Conservation (phyloP, 1,284 basidiomycete genomes). For the Rhizoctonia solani region DNA sequence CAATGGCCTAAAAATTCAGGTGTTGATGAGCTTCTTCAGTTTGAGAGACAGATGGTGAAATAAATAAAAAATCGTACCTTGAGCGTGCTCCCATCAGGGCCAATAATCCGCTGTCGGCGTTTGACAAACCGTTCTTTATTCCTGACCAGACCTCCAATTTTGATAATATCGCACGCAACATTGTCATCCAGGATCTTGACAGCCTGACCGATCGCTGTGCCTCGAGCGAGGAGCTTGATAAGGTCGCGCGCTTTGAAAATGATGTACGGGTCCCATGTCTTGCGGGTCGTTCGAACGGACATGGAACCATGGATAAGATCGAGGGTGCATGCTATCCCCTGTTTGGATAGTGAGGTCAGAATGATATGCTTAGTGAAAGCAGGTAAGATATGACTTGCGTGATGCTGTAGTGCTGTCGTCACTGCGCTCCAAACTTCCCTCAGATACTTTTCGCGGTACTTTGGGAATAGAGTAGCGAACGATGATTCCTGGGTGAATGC, state of each 20-base stretch:
- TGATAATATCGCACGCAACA: conserved; percentile 95
- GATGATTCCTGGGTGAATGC: conserved; percentile 94
- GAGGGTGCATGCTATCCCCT: conserved; percentile 90
- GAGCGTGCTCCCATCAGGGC: conserved; percentile 93
- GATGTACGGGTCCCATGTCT: conserved; percentile 96
- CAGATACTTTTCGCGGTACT: conserved; percentile 96
- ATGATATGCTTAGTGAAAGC: neutral
- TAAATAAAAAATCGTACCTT: conserved; percentile 62
- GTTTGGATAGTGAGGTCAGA: conserved; percentile 13
- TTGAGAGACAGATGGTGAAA: neutral
- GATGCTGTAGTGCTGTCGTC: conserved; percentile 81
- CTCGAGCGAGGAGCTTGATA: conserved; percentile 92
- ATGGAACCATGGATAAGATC: conserved; percentile 97
- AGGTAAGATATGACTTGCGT: conserved; percentile 55
- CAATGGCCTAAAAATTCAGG: conserved; percentile 87
- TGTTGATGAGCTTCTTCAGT: no score
- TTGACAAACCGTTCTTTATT: conserved; percentile 99
- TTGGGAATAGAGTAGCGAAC: conserved; percentile 98
- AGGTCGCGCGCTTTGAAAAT: conserved; percentile 95
- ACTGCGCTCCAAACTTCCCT: conserved; percentile 94
- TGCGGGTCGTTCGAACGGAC: conserved; percentile 95
- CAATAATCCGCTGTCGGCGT: conserved; percentile 93
- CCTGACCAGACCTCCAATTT: conserved; percentile 91
- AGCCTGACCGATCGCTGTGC: conserved; percentile 83
- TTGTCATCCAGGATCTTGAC: conserved; percentile 90